Percentiles rank a stretch among this genome's conserved stretches.
phyloP scores from a whole-genome alignment of 768 basidiomycete genomes.

The Kwoniella dejecticola region DNA sequence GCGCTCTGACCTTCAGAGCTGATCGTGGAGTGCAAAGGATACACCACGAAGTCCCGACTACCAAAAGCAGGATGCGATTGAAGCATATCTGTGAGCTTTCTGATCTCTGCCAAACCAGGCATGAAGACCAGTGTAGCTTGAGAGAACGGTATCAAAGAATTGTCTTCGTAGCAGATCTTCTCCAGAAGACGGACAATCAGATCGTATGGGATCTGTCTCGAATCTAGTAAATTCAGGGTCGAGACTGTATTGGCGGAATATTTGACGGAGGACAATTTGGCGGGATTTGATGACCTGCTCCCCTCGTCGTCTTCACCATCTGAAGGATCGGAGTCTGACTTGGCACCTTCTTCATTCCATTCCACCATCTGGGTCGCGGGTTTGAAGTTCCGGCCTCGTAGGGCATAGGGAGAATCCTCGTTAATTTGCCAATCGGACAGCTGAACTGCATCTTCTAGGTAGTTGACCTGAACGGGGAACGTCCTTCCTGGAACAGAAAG shows the following conservation, averaged over 20 bases:
- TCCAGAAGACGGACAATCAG: conserved; percentile 83
- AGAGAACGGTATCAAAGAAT: conserved; percentile 63
- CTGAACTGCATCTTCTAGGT: conserved; percentile 89
- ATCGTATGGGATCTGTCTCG: conserved; percentile 86
- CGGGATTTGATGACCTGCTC: conserved; percentile 35
- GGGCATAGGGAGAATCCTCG: conserved; percentile 73
- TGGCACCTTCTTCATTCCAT: conserved; percentile 74
- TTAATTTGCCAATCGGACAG: conserved; percentile 74
- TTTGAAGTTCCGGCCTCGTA: conserved; percentile 57
- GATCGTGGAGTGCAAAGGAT: conserved; percentile 88
- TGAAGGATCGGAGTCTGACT: conserved; percentile 62
- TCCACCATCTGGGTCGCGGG: conserved; percentile 63
- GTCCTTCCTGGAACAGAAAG: conserved; percentile 90
- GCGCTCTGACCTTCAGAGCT: conserved; percentile 87
- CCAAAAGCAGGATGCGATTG: conserved; percentile 74
- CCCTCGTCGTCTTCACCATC: conserved; percentile 62
- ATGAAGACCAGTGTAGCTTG: conserved; percentile 86
- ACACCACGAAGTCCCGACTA: conserved; percentile 68
- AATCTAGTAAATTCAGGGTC: conserved; percentile 83
- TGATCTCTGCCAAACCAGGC: conserved; percentile 92
- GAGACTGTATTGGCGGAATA: conserved; percentile 73
- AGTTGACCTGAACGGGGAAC: conserved; percentile 83
- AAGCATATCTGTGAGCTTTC: conserved; percentile 79
- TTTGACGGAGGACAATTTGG: conserved; percentile 56
- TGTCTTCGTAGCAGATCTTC: conserved; percentile 72